A percentile compares a stretch with the other conserved stretches of the same genome.
phyloP scores from a whole-genome alignment of 352 stramenopile species.

The Phytophthora europaea region DNA sequence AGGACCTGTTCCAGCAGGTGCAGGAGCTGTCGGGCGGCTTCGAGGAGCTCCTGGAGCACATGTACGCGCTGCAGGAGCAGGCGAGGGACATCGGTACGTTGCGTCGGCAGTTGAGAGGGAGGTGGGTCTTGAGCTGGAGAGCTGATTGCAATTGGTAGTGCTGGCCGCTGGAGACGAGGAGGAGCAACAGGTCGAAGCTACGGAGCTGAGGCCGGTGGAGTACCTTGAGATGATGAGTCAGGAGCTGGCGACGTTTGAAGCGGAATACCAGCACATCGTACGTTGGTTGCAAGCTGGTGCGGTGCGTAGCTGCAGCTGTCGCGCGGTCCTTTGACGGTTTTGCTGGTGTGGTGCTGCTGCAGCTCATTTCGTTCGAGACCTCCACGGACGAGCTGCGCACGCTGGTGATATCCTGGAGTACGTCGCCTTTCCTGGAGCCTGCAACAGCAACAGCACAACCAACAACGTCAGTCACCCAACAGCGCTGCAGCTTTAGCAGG shows the following conservation, averaged over 20 bases:
- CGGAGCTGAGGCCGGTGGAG: slow-evolving; percentile 55
- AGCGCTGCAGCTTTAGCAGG: not conserved
- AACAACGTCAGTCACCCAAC: slow-evolving; percentile 10
- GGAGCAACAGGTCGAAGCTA: slow-evolving; percentile 19
- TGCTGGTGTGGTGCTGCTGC: slow-evolving; percentile 45
- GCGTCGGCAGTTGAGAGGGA: too few relatives aligned
- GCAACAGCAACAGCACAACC: slow-evolving; percentile 1
- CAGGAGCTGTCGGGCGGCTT: slow-evolving; percentile 59
- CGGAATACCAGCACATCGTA: slow-evolving; percentile 87
- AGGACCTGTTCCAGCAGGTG: slow-evolving; percentile 77
- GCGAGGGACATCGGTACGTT: slow-evolving; percentile 51
- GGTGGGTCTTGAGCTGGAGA: not conserved
- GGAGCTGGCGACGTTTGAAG: slow-evolving; percentile 77
- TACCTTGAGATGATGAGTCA: slow-evolving; percentile 81
- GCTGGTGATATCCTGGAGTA: slow-evolving; percentile 86
- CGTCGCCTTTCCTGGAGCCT: slow-evolving; percentile 79
- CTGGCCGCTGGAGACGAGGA: not conserved
- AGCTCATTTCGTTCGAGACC: slow-evolving; percentile 75
- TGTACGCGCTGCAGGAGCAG: slow-evolving; percentile 62
- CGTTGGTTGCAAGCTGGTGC: slow-evolving; percentile 17
- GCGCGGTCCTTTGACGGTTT: slow-evolving; percentile 3
- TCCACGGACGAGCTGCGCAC: slow-evolving; percentile 77
- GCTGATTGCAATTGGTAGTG: slow-evolving; percentile 23
- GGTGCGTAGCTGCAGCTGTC: slow-evolving; percentile 3
- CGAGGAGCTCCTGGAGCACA: slow-evolving; percentile 60